A percentile compares a stretch with the other conserved stretches of the same genome.
phyloP scores from a whole-genome alignment of 1,284 basidiomycete genomes.

The Pyrrhoderma noxium region DNA sequence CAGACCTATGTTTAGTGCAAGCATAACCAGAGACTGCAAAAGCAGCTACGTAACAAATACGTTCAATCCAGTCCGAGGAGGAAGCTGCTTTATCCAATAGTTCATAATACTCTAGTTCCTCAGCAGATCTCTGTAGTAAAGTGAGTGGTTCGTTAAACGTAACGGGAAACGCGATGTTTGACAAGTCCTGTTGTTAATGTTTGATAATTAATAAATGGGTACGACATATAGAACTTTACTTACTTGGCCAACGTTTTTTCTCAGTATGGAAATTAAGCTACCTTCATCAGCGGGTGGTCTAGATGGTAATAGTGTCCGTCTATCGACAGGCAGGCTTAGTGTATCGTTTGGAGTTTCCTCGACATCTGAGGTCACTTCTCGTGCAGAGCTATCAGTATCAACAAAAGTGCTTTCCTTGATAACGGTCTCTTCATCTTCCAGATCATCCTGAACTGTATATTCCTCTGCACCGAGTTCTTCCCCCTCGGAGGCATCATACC shows the following conservation, averaged over 20 bases:
- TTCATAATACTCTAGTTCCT: slow-evolving; percentile 77
- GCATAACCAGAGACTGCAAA: slow-evolving; percentile 82
- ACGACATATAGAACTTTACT: slow-evolving; percentile 11
- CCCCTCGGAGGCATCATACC: slow-evolving; percentile 63
- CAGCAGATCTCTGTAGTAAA: slow-evolving; percentile 70
- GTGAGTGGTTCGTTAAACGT: slow-evolving; percentile 87
- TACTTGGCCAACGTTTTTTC: slow-evolving; percentile 91
- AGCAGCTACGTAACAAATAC: slow-evolving; percentile 73
- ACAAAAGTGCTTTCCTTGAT: slow-evolving; percentile 20
- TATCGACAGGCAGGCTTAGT: slow-evolving; percentile 28
- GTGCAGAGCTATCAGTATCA: slow-evolving; percentile 6
- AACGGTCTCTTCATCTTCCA: slow-evolving; percentile 23
- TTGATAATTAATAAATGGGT: neutral
- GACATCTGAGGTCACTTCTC: slow-evolving; percentile 19
- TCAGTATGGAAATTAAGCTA: slow-evolving; percentile 78
- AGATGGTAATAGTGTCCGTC: slow-evolving; percentile 61
- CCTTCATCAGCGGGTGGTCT: slow-evolving; percentile 75
- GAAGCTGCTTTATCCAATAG: slow-evolving; percentile 62
- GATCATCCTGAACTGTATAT: slow-evolving; percentile 47
- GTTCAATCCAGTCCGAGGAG: slow-evolving; percentile 57
- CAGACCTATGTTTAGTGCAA: slow-evolving; percentile 72
- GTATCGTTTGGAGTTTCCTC: slow-evolving; percentile 20
- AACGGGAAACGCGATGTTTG: slow-evolving; percentile 77
- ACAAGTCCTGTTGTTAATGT: slow-evolving; percentile 58
- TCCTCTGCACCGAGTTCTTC: slow-evolving; percentile 55